These are phyloP conservation scores for Boletus rubropictus DNA, from an alignment of 768 basidiomycete genomes.

Conservation along the genomic window DNA sequence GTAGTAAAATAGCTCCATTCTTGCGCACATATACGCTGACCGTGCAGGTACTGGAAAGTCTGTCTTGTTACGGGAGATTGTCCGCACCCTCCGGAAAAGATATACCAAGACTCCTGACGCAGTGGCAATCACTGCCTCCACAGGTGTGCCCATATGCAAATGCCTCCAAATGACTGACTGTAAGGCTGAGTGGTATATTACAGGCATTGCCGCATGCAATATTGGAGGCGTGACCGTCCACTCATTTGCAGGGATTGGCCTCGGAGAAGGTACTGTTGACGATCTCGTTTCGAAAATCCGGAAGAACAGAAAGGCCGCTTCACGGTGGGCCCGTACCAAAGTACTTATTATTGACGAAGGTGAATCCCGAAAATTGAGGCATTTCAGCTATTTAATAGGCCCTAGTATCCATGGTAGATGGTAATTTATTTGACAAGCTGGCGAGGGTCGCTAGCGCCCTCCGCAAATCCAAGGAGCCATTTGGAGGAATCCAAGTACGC, in stretches of 20 bases:
- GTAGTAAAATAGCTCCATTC: slow-evolving; percentile 22
- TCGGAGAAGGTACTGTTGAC: slow-evolving; percentile 63
- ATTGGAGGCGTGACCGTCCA: slow-evolving; percentile 95
- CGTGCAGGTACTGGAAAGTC: slow-evolving; percentile 89
- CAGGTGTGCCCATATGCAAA: slow-evolving; percentile 44
- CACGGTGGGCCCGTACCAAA: slow-evolving; percentile 79
- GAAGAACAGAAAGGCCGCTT: slow-evolving; percentile 78
- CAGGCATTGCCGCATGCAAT: slow-evolving; percentile 94
- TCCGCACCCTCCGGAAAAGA: slow-evolving; percentile 60
- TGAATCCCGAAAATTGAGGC: slow-evolving; percentile 19
- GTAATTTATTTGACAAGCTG: slow-evolving; percentile 88
- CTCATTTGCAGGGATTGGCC: slow-evolving; percentile 90
- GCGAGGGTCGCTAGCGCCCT: slow-evolving; percentile 61
- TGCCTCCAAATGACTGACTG: not conserved
- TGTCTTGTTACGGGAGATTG: slow-evolving; percentile 88
- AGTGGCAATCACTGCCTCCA: slow-evolving; percentile 91
- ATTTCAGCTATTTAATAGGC: not conserved
- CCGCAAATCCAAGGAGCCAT: slow-evolving; percentile 61
- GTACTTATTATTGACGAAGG: slow-evolving; percentile 84
- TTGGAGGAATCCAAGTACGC: slow-evolving; percentile 87
- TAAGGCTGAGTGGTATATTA: not conserved
- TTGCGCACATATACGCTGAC: slow-evolving; percentile 13
- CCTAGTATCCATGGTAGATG: slow-evolving; percentile 96
- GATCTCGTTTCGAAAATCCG: slow-evolving; percentile 59
- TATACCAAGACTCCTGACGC: slow-evolving; percentile 54